Base-by-base conservation (phyloP, 305 asterid genomes). In the Rubia tinctorum region DNA sequence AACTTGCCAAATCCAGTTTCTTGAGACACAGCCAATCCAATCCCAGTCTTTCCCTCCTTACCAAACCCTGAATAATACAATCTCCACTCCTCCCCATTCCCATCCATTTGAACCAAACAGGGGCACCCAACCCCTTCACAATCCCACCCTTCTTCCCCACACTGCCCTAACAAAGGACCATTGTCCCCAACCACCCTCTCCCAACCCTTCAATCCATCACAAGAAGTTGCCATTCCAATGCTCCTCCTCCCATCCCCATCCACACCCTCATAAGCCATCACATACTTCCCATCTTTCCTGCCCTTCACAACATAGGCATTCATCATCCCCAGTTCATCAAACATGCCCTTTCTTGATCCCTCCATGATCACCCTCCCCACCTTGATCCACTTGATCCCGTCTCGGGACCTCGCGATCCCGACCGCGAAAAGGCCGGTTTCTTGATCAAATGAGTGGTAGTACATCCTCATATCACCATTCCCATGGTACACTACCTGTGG, bases 391-490 rank as follows among this genome's bases (percentile, higher is more conserved):
- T 82, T 88, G 69, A 93, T 88, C 67, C 96, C 97, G 27, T 93
- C 98, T 66, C 95, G 89, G 8, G 98, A 93, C 75, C 98, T 83
- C 0, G 98, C 98, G 9, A 87, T 71, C 22, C 98, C 98, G 3
- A 89, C 62, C 0, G 76, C 85, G n/a, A 84, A 91, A 4, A 78
- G 73, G 66, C 88, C 84, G 0, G 61, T 80, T 67, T 86, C 71
- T 0, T 30, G 67, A 20, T 93, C 93, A 6, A 79, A 89, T 13
- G 98, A 91, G 72, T 93, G 92, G 59, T 93, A 93, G 78, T 89
- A 93, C 98, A 93, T 93, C 73, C 98, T 84, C 22, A 93, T 79
- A 75, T 93, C 97, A 15, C 93, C 90, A 40, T 7, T 62, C 8
- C 79, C 86, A 34, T 86, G 98, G 25, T 82, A 89, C 42, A 91